Conservation (phyloP, 495 filamentous ascomycete genomes). For the Podospora tetraspora region DNA sequence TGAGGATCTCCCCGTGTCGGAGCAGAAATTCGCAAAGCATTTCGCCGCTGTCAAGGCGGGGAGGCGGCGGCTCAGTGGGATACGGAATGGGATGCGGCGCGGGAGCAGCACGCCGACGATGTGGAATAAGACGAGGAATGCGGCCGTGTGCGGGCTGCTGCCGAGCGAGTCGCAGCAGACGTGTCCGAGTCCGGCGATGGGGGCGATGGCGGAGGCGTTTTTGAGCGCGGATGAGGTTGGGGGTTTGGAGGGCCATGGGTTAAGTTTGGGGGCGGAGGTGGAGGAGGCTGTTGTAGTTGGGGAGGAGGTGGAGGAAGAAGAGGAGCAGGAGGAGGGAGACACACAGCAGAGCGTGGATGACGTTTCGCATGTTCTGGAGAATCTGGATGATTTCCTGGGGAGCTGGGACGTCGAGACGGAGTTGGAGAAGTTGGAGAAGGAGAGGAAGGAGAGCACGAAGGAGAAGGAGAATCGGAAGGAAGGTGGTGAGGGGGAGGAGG, state of each 20-base stretch:
- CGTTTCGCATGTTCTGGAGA: slow-evolving; percentile 38
- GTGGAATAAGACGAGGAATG: not conserved
- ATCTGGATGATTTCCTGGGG: slow-evolving; percentile 39
- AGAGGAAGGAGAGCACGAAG: slow-evolving; percentile 12
- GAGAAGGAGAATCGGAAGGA: slow-evolving; percentile 5
- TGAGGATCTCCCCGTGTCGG: slow-evolving; percentile 10
- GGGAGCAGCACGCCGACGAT: not conserved
- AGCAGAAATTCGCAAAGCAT: slow-evolving; percentile 30
- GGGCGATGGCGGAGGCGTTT: slow-evolving; percentile 41
- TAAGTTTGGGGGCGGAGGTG: too few relatives aligned
- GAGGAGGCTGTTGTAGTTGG: not conserved
- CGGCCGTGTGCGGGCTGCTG: slow-evolving; percentile 23
- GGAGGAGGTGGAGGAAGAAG: slow-evolving; percentile 7
- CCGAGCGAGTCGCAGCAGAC: slow-evolving; percentile 39
- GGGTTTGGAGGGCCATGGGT: too few relatives aligned
- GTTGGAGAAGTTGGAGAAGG: slow-evolving; percentile 26
- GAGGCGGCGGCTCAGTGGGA: slow-evolving; percentile 7
- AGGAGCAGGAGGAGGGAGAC: slow-evolving; percentile 13
- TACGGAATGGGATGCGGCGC: not conserved
- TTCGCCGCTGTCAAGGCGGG: slow-evolving; percentile 31
- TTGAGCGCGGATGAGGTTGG: slow-evolving; percentile 20
- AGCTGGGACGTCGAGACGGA: slow-evolving; percentile 39
- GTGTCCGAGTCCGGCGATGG: slow-evolving; percentile 32
- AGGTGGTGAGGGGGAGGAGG: not conserved
- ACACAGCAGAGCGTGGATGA: slow-evolving; percentile 27